A percentile compares a stretch with the other conserved stretches of the same genome.
Conservation (phyloP, 2,329 filamentous ascomycete genomes). For the Cladobotryum protrusum region DNA sequence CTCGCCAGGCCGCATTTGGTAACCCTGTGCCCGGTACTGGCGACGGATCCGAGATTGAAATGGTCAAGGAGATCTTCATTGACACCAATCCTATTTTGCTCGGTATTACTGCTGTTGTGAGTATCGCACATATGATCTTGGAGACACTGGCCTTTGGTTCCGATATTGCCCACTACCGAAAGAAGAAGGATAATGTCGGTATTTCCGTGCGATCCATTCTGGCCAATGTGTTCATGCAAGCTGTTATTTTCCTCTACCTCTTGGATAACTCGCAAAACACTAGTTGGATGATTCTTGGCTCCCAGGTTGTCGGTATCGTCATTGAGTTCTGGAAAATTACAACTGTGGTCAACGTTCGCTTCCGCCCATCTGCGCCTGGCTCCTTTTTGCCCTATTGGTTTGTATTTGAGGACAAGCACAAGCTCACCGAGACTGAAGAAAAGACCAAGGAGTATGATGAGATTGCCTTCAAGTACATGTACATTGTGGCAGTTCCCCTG, state of each 20-base stretch:
- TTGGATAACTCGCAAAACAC: conserved; percentile 97
- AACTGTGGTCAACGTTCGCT: conserved; percentile 81
- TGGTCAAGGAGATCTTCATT: conserved; percentile 91
- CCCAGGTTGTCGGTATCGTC: conserved; percentile 74
- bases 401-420: conserved; percentile 92
- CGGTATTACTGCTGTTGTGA: conserved; percentile 75
- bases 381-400: conserved; percentile 74
- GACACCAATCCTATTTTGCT: conserved; percentile 93
- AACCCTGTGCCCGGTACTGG: conserved; percentile 66
- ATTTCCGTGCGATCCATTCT: conserved; percentile 94
- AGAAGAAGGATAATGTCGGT: conserved; percentile 99
- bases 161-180: conserved; percentile 95
- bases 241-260: conserved; percentile 91
- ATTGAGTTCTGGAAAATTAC: conserved; percentile 89
- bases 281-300: conserved; percentile 96
- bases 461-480: conserved; percentile 97
- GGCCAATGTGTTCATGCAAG: conserved; percentile 96
- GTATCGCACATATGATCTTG: conserved; percentile 86
- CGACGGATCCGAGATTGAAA: conserved; percentile 90
- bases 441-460: conserved; percentile 98
- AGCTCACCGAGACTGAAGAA: conserved; percentile 88
- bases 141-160: conserved; percentile 96
- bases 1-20: conserved; percentile 70
- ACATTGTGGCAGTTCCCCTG: conserved; percentile 82
- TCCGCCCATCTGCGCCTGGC: conserved; percentile 62